Conservation (phyloP, 1,139 yeast species). For the Candida gigantensis region DNA sequence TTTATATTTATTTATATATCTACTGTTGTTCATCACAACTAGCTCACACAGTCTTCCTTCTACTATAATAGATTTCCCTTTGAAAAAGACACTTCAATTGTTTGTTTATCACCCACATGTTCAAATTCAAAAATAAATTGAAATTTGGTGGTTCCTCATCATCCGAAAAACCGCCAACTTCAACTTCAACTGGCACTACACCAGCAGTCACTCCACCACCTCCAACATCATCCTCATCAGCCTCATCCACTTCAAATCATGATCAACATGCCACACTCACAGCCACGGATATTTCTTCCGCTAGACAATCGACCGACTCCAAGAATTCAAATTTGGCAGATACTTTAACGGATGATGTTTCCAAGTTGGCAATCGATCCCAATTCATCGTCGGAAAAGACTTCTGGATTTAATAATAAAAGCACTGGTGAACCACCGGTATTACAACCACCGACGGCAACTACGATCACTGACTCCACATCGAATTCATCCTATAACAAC, state of each 20-base stretch:
- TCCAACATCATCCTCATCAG: constrained; percentile 14
- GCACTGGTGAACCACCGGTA: constrained; percentile 9
- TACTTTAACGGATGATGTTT: constrained; percentile 28
- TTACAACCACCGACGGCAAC: constrained; percentile 11
- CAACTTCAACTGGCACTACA: constrained; percentile 7
- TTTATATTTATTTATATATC: too few species aligned
- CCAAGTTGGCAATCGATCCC: constrained; percentile 27
- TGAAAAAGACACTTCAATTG: too few species aligned
- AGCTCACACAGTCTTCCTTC: too few species aligned
- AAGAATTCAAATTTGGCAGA: constrained; percentile 27
- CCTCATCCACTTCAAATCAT: too few species aligned
- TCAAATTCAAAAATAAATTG: constrained; percentile 49
- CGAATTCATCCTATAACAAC: constrained; percentile 8
- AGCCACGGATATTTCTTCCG: too few species aligned
- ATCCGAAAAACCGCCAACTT: constrained; percentile 15
- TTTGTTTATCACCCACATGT: too few species aligned
- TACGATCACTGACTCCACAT: constrained; percentile 7
- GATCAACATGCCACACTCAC: too few species aligned
- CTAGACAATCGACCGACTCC: constrained; percentile 30
- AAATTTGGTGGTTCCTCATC: constrained; percentile 38
- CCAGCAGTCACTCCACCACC: constrained; percentile 10
- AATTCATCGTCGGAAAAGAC: constrained; percentile 9
- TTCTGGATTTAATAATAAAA: constrained; percentile 3
- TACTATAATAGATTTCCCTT: too few species aligned
- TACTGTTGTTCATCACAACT: too few species aligned